Base-by-base conservation (phyloP, 768 basidiomycete genomes). In the Mycena amicta region DNA sequence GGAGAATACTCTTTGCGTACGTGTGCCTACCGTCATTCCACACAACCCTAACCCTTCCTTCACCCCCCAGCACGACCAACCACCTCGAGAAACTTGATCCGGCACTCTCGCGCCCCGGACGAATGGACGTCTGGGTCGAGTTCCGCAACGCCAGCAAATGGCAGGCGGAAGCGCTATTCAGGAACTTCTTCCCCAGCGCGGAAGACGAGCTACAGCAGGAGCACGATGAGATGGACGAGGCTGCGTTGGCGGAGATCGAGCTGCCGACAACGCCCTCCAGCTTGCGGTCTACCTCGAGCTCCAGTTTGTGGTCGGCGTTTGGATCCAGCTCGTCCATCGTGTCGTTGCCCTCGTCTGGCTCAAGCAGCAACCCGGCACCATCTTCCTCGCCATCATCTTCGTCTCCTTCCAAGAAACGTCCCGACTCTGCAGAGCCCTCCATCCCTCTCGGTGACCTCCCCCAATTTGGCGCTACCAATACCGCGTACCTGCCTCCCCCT, bases 41-140 rank as follows among this genome's bases (percentile, higher is more conserved):
- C 33, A 6, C 54, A 2, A 5, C 20, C n/a, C n/a, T n/a, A n/a
- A 13, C 40, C 28, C 43, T 22, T 37, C 41, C 37, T 52, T 52
- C 40, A 11, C 18, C 15, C 41, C 40, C 15, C 63, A 92, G 91
- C 0, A 93, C 92, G 18, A 93, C 92, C 12, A 95, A 95, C 72
- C 93, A 95, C 67, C 78, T 94, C n/a, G 92, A 95, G 66, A 84
- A 89, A 30, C 82, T 96, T 1, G 94, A 96, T 65, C 91, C 93
- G 3, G 94, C 94, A 0, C 83, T 96, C 12, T 90, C 88, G n/a
- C 88, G 94, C 53, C 92, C 94, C 4, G 94, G 94, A 18, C 88
- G 90, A 27, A 91, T 92, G 89, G 94, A 95, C 67, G 90, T 96
- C 6, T 92, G 91, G 87, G 82, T 95, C 46, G 90, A 93, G 71